A percentile compares a stretch with the other conserved stretches of the same genome.
Evolutionary conservation across 116 monocot genomes (phyloP).

Genomic region (Dioscorea cayenensis): DNA sequence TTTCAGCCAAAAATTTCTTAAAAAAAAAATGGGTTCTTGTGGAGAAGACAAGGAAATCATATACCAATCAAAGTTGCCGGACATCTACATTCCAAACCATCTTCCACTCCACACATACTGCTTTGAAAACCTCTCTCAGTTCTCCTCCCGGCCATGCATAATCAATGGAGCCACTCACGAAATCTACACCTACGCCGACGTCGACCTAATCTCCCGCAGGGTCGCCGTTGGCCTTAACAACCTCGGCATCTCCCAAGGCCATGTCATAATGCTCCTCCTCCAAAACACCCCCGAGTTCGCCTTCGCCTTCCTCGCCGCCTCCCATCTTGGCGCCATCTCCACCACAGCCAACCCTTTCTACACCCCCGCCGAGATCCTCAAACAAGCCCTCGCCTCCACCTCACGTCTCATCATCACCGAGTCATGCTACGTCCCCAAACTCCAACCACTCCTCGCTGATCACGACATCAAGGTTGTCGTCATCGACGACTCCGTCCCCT

Average conservation of each 20-base stretch:
- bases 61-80: slow-evolving; percentile 61
- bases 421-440: slow-evolving; percentile 25
- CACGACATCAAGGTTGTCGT: slow-evolving; percentile 20
- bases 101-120: slow-evolving; percentile 45
- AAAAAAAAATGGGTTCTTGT: slow-evolving; percentile 19
- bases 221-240: slow-evolving; percentile 24
- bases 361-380: slow-evolving; percentile 34
- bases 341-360: slow-evolving; percentile 61
- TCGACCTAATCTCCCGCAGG: slow-evolving; percentile 22
- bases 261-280: slow-evolving; percentile 43
- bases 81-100: slow-evolving; percentile 46
- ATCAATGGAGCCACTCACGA: slow-evolving; percentile 32
- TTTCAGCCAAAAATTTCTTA: neutral
- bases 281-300: slow-evolving; percentile 46
- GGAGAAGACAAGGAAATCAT: slow-evolving; percentile 19
- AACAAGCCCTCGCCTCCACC: slow-evolving; percentile 24
- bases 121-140: slow-evolving; percentile 23
- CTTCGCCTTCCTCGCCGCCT: slow-evolving; percentile 48
- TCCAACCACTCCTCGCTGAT: slow-evolving; percentile 17
- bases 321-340: slow-evolving; percentile 32
- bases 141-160: slow-evolving; percentile 30
- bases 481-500: slow-evolving; percentile 14
- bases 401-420: slow-evolving; percentile 29
- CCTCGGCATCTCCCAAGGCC: slow-evolving; percentile 21
- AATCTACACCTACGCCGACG: slow-evolving; percentile 33